Conservation (phyloP, 2,329 filamentous ascomycete species). For the Diaporthe sp. region DNA sequence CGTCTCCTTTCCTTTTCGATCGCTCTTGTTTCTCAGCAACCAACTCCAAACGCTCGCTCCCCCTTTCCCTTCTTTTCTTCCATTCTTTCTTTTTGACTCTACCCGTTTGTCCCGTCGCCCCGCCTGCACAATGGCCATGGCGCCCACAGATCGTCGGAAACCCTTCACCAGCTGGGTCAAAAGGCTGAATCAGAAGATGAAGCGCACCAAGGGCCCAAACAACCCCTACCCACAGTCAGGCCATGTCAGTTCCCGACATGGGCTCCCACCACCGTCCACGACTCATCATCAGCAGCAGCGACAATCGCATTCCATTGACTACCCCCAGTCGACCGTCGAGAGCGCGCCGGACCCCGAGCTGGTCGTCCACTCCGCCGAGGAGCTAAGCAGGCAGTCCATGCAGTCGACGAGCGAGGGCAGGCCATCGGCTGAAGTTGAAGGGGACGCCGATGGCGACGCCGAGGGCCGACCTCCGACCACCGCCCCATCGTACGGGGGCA, state of each 20-base stretch:
- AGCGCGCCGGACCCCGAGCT: constrained; percentile 25
- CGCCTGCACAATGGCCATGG: constrained; percentile 39
- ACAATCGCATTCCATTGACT: constrained; percentile 37
- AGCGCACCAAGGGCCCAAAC: constrained; percentile 77
- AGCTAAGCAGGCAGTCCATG: constrained; percentile 40
- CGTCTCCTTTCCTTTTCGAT: constrained; percentile 27
- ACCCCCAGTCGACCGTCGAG: constrained; percentile 41
- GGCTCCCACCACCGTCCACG: constrained; percentile 46
- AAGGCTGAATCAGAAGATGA: constrained; percentile 79
- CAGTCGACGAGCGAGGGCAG: constrained; percentile 35
- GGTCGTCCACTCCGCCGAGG: constrained; percentile 39
- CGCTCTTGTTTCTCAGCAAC: constrained; percentile 34
- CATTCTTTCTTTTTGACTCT: constrained; percentile 1
- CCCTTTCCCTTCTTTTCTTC: constrained; percentile 20
- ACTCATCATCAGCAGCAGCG: constrained; percentile 17
- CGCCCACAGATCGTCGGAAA: constrained; percentile 73
- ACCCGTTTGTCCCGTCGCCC: background rate
- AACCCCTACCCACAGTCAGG: constrained; percentile 94
- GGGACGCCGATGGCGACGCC: constrained; percentile 16
- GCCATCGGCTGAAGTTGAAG: constrained; percentile 20
- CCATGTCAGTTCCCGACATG: constrained; percentile 53
- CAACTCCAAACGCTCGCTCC: constrained; percentile 43
- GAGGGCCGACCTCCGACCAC: constrained; percentile 71
- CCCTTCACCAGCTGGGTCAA: constrained; percentile 96
- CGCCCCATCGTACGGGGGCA: constrained; percentile 79